Percentiles rank a stretch among this genome's conserved stretches.
Conservation (phyloP, 306 rosid species). For the Astragalus membranaceus region DNA sequence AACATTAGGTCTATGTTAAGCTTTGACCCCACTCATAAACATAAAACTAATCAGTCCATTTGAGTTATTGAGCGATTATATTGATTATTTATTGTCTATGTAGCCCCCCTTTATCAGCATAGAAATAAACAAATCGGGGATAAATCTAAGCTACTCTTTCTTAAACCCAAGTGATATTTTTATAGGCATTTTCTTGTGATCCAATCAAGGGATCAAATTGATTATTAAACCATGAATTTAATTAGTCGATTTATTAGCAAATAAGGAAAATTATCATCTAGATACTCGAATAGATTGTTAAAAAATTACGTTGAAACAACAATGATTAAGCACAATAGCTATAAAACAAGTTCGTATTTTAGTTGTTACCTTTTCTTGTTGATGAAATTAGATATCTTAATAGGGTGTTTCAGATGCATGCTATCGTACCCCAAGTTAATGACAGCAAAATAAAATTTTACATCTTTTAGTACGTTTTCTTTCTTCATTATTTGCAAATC, state of each 20-base stretch:
- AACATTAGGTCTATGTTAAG: no score
- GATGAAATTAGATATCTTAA: neutral
- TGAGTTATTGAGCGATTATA: neutral
- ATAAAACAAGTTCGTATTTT: neutral
- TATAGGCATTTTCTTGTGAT: neutral
- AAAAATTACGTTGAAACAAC: neutral
- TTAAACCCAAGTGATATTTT: neutral
- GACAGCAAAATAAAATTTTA: neutral
- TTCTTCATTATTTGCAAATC: neutral
- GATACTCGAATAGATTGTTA: neutral
- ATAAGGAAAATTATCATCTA: neutral
- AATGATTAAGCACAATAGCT: neutral
- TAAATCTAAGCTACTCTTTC: neutral
- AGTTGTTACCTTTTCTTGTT: neutral
- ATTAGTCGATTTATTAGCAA: neutral
- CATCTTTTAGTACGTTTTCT: neutral
- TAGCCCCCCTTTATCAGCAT: neutral
- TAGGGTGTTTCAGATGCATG: neutral
- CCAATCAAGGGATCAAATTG: neutral
- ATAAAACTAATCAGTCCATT: no score
- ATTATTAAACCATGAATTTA: constrained; percentile 1
- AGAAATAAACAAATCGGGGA: neutral
- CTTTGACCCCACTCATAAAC: no score
- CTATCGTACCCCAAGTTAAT: neutral
- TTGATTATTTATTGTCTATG: neutral